Percentiles rank a stretch among this genome's conserved stretches.
Conservation (phyloP, 768 basidiomycete genomes). For the Tylopilus vinaceipallidus region DNA sequence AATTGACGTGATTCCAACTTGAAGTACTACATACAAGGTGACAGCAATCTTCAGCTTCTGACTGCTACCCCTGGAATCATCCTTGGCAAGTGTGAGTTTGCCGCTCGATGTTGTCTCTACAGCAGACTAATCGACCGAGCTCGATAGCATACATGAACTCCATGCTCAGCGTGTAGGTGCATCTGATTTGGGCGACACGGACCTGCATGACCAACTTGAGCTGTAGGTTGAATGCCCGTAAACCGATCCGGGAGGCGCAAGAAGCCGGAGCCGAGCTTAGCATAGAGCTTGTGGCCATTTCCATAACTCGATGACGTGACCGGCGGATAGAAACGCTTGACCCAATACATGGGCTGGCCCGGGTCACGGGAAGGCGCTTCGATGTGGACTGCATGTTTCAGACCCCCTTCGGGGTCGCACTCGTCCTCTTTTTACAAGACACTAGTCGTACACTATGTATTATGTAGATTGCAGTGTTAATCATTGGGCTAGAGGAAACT, state of each 20-base stretch:
- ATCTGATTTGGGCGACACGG: not conserved
- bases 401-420: too few relatives aligned
- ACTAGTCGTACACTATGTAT: too few relatives aligned
- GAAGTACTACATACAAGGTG: slow-evolving; percentile 21
- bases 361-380: too few relatives aligned
- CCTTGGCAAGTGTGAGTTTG: slow-evolving; percentile 19
- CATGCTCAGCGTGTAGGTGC: slow-evolving; percentile 26
- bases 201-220: not conserved
- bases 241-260: slow-evolving; percentile 17
- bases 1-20: not conserved
- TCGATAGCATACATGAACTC: slow-evolving; percentile 23
- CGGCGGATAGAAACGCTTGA: too few relatives aligned
- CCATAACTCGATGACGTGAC: too few relatives aligned
- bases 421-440: too few relatives aligned
- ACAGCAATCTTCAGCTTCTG: slow-evolving; percentile 1
- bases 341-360: too few relatives aligned
- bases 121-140: not conserved
- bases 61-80: slow-evolving; percentile 9
- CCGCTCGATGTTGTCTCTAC: not conserved
- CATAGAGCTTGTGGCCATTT: too few relatives aligned
- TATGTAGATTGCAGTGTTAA: too few relatives aligned
- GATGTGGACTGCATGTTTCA: too few relatives aligned
- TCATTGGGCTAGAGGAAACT: too few relatives aligned
- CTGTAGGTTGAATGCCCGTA: slow-evolving; percentile 16
- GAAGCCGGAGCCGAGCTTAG: not conserved